Evolutionary conservation across 768 basidiomycete species (phyloP).

Genomic region (Dioszegia crocea): DNA sequence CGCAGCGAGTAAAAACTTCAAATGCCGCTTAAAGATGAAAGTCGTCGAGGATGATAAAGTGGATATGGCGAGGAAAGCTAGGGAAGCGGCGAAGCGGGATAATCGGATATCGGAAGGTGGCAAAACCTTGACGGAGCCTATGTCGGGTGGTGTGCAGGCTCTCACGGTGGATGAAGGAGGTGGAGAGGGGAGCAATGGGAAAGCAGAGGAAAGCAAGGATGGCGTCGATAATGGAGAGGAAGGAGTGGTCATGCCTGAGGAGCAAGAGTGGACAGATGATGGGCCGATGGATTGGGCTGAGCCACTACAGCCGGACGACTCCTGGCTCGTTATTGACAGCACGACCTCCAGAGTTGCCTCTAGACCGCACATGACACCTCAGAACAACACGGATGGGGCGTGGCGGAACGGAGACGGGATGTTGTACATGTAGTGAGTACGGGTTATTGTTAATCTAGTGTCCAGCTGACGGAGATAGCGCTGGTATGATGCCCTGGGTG

Average conservation of each 20-base stretch:
- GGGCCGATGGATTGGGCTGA: conserved; percentile 18
- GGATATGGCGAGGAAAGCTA: conserved; percentile 12
- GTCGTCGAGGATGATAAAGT: conserved; percentile 30
- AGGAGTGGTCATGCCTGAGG: not conserved
- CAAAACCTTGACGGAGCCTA: not conserved
- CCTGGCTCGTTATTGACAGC: conserved; percentile 39
- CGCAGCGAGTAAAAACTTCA: conserved; percentile 28
- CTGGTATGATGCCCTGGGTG: conserved; percentile 40
- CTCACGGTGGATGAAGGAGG: not conserved
- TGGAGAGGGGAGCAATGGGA: not conserved
- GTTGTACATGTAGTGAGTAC: conserved; percentile 45
- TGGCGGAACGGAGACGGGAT: conserved; percentile 46
- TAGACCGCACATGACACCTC: conserved; percentile 7
- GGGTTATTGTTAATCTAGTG: too few relatives aligned
- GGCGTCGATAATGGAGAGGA: not conserved
- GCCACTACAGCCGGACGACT: conserved; percentile 35
- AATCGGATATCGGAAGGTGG: not conserved
- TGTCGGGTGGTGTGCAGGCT: not conserved
- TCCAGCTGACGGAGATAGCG: conserved; percentile 14
- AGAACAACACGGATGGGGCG: conserved; percentile 2
- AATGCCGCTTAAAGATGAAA: conserved; percentile 37
- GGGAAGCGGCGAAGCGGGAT: conserved; percentile 10
- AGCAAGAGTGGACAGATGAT: not conserved
- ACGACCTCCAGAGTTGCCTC: conserved; percentile 3
- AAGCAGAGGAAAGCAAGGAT: not conserved